Evolutionary conservation across 2,329 filamentous ascomycete species (phyloP).

Genomic region (Acarospora socialis): DNA sequence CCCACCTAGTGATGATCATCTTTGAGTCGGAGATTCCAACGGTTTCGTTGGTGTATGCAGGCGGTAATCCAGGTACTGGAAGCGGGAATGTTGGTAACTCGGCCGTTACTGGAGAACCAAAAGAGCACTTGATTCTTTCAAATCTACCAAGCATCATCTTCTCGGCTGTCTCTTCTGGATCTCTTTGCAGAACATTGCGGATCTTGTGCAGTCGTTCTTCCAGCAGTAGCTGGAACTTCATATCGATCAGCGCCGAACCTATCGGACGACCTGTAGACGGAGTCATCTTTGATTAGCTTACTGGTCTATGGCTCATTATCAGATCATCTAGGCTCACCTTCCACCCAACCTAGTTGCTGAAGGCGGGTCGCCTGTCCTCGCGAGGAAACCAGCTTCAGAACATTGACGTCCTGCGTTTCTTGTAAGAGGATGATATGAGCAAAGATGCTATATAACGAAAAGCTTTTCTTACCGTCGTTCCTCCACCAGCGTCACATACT

Average conservation of each 20-base stretch:
- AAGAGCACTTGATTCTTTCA: conserved; percentile 22
- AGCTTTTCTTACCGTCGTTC: conserved; percentile 31
- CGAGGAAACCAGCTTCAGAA: conserved; percentile 17
- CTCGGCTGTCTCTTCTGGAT: conserved; percentile 16
- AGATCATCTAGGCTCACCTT: conserved; percentile 10
- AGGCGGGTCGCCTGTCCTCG: conserved; percentile 16
- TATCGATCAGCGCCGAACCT: conserved; percentile 25
- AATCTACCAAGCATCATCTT: conserved; percentile 21
- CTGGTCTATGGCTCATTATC: too few species aligned
- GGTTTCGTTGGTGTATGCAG: conserved; percentile 15
- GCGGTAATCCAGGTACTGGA: conserved; percentile 17
- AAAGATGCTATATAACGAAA: too few species aligned
- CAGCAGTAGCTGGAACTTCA: conserved; percentile 17
- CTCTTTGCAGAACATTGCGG: conserved; percentile 11
- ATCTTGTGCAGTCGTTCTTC: conserved; percentile 14
- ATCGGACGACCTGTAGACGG: conserved; percentile 22
- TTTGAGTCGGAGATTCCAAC: conserved; percentile 19
- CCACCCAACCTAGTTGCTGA: conserved; percentile 14
- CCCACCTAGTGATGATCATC: conserved; percentile 21
- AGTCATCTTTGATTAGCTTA: conserved; percentile 10
- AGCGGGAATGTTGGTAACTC: conserved; percentile 18
- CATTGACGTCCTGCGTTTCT: conserved; percentile 20
- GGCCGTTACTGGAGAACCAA: conserved; percentile 16
- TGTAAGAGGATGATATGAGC: too few species aligned
- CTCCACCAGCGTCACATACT: conserved; percentile 38